phyloP scores from a whole-genome alignment of 176 grass and related monocot genomes.

The Aegilops longissima region DNA sequence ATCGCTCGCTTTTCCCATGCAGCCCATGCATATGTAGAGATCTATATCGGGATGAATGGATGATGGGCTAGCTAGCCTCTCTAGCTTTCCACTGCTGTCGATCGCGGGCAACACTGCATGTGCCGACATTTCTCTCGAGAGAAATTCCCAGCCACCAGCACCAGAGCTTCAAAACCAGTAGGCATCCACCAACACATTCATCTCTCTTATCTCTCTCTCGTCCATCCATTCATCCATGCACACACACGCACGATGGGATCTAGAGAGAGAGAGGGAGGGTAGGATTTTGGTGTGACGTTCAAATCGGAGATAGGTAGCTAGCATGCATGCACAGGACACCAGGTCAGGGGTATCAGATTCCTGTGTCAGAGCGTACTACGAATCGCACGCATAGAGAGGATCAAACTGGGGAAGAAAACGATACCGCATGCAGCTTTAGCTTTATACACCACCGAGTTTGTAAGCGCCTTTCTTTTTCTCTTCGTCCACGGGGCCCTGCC shows the following conservation, averaged over 20 bases:
- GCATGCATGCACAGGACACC: slow-evolving; percentile 21
- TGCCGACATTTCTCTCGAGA: not conserved
- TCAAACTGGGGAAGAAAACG: slow-evolving; percentile 25
- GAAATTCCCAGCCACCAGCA: slow-evolving; percentile 21
- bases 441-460: slow-evolving; percentile 35
- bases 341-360: slow-evolving; percentile 67
- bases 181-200: not conserved
- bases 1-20: slow-evolving; percentile 17
- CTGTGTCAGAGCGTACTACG: slow-evolving; percentile 55
- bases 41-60: slow-evolving; percentile 28
- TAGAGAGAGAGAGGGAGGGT: not conserved
- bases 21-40: slow-evolving; percentile 11
- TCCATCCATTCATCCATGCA: not conserved
- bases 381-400: slow-evolving; percentile 49
- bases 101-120: slow-evolving; percentile 24
- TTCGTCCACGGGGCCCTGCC: not conserved
- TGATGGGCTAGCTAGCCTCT: not conserved
- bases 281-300: slow-evolving; percentile 22
- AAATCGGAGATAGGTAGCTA: slow-evolving; percentile 18
- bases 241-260: not conserved
- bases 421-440: slow-evolving; percentile 48
- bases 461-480: not conserved
- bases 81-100: slow-evolving; percentile 19
- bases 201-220: not conserved
- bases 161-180: not conserved